phyloP scores from a whole-genome alignment of 352 stramenopile genomes.

The Phytophthora pisi region DNA sequence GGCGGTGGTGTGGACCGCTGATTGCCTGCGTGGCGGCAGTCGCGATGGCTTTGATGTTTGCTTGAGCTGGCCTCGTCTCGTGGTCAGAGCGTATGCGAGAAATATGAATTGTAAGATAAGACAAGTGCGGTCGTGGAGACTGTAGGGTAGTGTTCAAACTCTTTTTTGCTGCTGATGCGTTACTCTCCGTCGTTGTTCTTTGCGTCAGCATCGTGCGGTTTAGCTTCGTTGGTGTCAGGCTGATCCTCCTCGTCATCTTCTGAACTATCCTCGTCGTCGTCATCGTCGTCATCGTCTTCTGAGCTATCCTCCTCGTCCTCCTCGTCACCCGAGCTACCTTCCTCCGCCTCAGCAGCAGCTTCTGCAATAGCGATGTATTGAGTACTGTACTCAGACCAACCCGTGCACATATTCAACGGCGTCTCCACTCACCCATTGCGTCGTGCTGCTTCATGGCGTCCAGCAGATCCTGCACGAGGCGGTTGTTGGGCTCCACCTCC shows the following conservation, averaged over 20 bases:
- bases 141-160: conserved; percentile 11
- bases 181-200: conserved; percentile 1
- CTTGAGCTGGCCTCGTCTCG: conserved; percentile 1
- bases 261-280: conserved; percentile 50
- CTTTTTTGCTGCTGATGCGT: conserved; percentile 12
- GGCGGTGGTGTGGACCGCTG: conserved; percentile 28
- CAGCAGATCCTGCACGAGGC: conserved; percentile 69
- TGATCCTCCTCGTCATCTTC: conserved; percentile 31
- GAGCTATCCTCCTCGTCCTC: conserved; percentile 62
- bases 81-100: conserved; percentile 1
- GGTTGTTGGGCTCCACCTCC: conserved; percentile 60
- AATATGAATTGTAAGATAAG: conserved; percentile 37
- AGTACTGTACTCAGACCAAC: background rate
- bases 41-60: conserved; percentile 23
- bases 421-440: conserved; percentile 39
- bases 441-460: conserved; percentile 65
- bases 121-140: conserved; percentile 2
- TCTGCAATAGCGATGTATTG: conserved; percentile 11
- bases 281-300: conserved; percentile 60
- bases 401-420: background rate
- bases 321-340: conserved; percentile 47
- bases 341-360: conserved; percentile 33
- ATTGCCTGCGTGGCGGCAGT: conserved; percentile 23
- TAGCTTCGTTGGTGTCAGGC: conserved; percentile 23
- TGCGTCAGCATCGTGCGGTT: conserved; percentile 20